phyloP scores from a whole-genome alignment of 805 yeast genomes.

The Cyberlindnera misumaiensis region DNA sequence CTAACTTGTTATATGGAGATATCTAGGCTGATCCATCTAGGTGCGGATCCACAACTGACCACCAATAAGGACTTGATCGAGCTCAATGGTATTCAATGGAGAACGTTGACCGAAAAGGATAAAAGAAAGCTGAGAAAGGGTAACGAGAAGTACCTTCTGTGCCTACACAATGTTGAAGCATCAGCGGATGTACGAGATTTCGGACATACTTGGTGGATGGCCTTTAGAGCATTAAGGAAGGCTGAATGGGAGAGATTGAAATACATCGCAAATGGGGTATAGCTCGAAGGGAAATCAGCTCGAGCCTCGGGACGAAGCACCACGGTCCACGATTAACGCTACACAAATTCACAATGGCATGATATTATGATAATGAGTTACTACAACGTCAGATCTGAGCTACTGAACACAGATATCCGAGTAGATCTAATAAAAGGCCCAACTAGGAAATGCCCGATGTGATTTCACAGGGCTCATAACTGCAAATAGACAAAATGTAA shows the following conservation, averaged over 20 bases:
- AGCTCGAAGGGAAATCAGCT: too few species aligned
- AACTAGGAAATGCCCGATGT: too few species aligned
- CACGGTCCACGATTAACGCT: too few species aligned
- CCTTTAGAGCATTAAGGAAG: not conserved
- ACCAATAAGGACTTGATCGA: not conserved
- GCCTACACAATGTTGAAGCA: not conserved
- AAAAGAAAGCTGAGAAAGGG: not conserved
- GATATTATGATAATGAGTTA: too few species aligned
- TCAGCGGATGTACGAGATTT: not conserved
- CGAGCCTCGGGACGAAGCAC: too few species aligned
- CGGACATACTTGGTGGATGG: constrained; percentile 8
- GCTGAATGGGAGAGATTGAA: constrained; percentile 2
- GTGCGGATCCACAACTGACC: not conserved
- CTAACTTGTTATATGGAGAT: not conserved
- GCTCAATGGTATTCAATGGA: not conserved
- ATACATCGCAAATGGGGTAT: not conserved
- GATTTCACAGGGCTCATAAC: too few species aligned
- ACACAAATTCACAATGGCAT: too few species aligned
- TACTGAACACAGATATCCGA: too few species aligned
- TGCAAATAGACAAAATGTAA: constrained; percentile 7
- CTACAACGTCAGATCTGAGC: too few species aligned
- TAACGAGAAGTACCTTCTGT: not conserved
- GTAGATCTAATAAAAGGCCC: not conserved
- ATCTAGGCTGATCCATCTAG: not conserved
- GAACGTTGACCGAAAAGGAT: not conserved